Evolutionary conservation across 2,329 filamentous ascomycete genomes (phyloP).

Genomic region (Diplocarpon mali): DNA sequence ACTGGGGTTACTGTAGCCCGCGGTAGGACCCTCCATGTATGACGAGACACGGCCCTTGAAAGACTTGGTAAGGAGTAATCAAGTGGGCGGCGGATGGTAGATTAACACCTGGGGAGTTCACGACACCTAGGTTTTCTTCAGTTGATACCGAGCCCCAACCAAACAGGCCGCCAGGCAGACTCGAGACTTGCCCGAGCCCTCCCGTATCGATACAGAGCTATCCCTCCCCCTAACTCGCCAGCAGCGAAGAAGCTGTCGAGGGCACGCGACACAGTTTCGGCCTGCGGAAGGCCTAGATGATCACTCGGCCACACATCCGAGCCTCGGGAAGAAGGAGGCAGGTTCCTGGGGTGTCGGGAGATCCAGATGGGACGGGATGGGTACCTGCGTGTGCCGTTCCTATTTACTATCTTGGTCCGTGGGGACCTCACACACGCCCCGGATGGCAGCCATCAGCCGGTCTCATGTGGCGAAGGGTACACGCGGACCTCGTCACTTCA

Average conservation of each 20-base stretch:
- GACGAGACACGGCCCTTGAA: neutral
- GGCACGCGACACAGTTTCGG: neutral
- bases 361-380: neutral
- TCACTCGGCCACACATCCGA: neutral
- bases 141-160: neutral
- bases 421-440: too few relatives aligned
- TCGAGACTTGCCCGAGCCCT: too few relatives aligned
- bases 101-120: too few relatives aligned
- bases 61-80: too few relatives aligned
- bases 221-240: neutral
- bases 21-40: neutral
- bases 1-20: neutral
- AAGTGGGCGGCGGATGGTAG: too few relatives aligned
- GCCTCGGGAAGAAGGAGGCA: too few relatives aligned
- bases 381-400: slow-evolving; percentile 6
- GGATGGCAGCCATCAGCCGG: too few relatives aligned
- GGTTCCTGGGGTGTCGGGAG: neutral
- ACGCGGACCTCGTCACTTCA: too few relatives aligned
- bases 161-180: slow-evolving; percentile 4
- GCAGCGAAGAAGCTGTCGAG: neutral
- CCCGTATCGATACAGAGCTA: too few relatives aligned
- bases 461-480: too few relatives aligned
- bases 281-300: neutral
- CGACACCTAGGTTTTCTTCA: too few relatives aligned
- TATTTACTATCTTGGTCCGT: neutral